phyloP scores from a whole-genome alignment of 306 rosid genomes.

The cucumber (Cucumis sativus) region Cucumber_9930_V3 NC_026660.2:13837501-13838000 shows the following conservation, averaged over 20 bases:
- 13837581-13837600: no score
- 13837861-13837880: conserved; percentile 7
- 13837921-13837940: conserved; percentile 15
- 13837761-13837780: neutral
- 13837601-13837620: no score
- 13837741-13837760: conserved; percentile 14
- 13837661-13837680: neutral
- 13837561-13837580: no score
- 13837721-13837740: conserved; percentile 15
- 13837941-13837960: conserved; percentile 1
- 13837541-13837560: no score
- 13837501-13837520: no score
- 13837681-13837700: conserved; percentile 30
- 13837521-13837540: no score
- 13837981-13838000: conserved; percentile 17
- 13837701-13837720: conserved; percentile 10
- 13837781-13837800: conserved; percentile 10
- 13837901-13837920: conserved; percentile 19
- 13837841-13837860: conserved; percentile 16
- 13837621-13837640: no score
- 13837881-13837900: conserved; percentile 21
- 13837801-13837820: conserved; percentile 8
- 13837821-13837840: neutral
- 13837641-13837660: no score
- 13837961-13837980: neutral